phyloP scores from a whole-genome alignment of 768 basidiomycete genomes.

The Polyporus arcularius region DNA sequence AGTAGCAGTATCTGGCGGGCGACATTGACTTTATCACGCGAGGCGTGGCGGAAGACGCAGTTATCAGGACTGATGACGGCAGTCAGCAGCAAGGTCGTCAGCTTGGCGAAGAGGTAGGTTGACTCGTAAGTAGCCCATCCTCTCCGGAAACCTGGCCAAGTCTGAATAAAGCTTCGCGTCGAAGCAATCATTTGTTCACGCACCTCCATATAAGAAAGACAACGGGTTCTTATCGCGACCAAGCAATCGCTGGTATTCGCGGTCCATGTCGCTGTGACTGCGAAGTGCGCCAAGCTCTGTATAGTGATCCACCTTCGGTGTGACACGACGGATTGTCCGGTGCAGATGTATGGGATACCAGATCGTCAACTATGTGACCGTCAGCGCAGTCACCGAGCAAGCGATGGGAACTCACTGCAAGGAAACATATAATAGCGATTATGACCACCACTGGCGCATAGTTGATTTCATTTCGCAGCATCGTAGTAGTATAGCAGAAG shows the following conservation, averaged over 20 bases:
- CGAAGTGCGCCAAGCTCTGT: conserved; percentile 72
- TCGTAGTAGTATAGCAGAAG: conserved; percentile 81
- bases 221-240: conserved; percentile 67
- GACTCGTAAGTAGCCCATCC: conserved; percentile 70
- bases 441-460: conserved; percentile 64
- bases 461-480: conserved; percentile 69
- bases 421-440: conserved; percentile 53
- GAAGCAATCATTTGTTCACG: conserved; percentile 18
- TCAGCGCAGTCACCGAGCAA: neutral
- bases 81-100: conserved; percentile 63
- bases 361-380: conserved; percentile 51
- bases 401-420: conserved; percentile 43
- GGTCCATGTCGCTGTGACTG: conserved; percentile 57
- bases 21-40: conserved; percentile 52
- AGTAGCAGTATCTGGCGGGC: conserved; percentile 65
- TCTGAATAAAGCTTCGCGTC: neutral
- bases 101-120: conserved; percentile 67
- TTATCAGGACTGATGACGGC: conserved; percentile 71
- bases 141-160: conserved; percentile 61
- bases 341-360: conserved; percentile 72
- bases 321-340: conserved; percentile 53
- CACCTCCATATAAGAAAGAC: conserved; percentile 70
- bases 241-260: conserved; percentile 69
- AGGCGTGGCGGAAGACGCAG: conserved; percentile 63
- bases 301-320: conserved; percentile 65